Base-by-base conservation (phyloP, 108 stramenopile species). In the Mayamaea pseudoterrestris region DNA sequence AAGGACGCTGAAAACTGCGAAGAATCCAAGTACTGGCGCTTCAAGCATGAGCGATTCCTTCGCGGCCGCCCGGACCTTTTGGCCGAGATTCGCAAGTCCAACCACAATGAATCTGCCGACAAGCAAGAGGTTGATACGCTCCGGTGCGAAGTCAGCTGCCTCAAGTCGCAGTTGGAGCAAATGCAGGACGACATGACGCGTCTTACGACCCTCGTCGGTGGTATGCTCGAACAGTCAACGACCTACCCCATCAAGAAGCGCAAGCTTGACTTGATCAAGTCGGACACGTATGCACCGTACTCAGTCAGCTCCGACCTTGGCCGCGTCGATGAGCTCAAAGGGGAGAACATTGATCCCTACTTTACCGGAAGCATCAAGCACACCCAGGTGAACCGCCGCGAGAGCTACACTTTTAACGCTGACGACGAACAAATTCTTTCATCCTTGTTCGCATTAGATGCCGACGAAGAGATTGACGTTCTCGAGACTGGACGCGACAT, bases 11-110 rank as follows among this genome's bases (percentile, higher is more conserved):
- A 59, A 17, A 55, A 48, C 8, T 67, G 65, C 24, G 59, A 44
- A 3, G 75, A 79, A 27, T 63, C 70, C 41, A 90, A 73, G 41
- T 75, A 61, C 50, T 90, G 83, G 80, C 44, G 66, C 44, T 90
- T 90, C 62, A 78, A 73, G 16, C 90, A 91, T 56, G 76, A 78
- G 25, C 71, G 77, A 28, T 91, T 91, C 50, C 47, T 65, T 20
- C 66, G 78, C 5, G 82, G 80, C 11, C 66, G 82, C 20, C 73
- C 69, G 0, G 90, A 91, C 35, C 58, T 91, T 14, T 48, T 91
- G 44, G 47, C 44, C 9, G 73, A 82, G 44, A 91, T 91, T 48
- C 56, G 58, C 13, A 90, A 90, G 59, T 64, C 74, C 11, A 84
- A 75, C 53, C 76, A 83, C 37, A 65, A 50, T 4, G 76, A 83